Conservation (phyloP, 2,329 filamentous ascomycete species). For the Zymoseptoria passerinii region DNA sequence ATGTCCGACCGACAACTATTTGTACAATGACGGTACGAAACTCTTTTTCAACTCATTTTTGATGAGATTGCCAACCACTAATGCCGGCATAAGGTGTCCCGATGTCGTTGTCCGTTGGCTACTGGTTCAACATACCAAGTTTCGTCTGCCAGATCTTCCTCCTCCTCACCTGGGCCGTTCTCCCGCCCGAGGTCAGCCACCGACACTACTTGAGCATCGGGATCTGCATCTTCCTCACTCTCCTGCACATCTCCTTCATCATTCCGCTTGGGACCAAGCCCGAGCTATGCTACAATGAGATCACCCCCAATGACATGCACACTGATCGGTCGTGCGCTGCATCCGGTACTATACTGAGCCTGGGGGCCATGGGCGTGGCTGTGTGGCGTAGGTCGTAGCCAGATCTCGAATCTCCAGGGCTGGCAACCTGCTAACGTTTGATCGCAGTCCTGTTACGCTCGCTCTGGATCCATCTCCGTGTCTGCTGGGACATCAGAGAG, state of each 20-base stretch:
- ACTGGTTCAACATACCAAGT: conserved; percentile 65
- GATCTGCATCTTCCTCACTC: conserved; percentile 68
- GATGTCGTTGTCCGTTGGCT: conserved; percentile 4
- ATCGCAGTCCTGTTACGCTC: conserved; percentile 45
- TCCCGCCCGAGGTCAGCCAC: conserved; percentile 66
- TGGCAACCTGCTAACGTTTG: not conserved
- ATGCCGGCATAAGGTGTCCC: conserved; percentile 4
- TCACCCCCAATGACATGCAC: conserved; percentile 79
- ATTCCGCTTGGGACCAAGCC: conserved; percentile 68
- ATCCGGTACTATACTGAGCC: conserved; percentile 67
- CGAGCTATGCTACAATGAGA: conserved; percentile 67
- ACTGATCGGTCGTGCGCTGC: conserved; percentile 67
- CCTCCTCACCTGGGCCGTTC: conserved; percentile 63
- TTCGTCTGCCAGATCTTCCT: conserved; percentile 64
- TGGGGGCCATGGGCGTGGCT: conserved; percentile 72
- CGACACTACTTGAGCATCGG: conserved; percentile 79
- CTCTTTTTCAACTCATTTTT: conserved; percentile 36
- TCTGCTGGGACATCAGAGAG: conserved; percentile 32
- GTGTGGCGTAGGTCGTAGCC: conserved; percentile 55
- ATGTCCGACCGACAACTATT: conserved; percentile 2
- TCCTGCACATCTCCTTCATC: conserved; percentile 68
- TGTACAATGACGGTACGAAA: conserved; percentile 5
- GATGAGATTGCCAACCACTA: conserved; percentile 18
- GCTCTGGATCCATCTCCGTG: conserved; percentile 32
- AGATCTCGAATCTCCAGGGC: not conserved